Evolutionary conservation across 768 basidiomycete species (phyloP).

Genomic region (Suillus subalutaceus): DNA sequence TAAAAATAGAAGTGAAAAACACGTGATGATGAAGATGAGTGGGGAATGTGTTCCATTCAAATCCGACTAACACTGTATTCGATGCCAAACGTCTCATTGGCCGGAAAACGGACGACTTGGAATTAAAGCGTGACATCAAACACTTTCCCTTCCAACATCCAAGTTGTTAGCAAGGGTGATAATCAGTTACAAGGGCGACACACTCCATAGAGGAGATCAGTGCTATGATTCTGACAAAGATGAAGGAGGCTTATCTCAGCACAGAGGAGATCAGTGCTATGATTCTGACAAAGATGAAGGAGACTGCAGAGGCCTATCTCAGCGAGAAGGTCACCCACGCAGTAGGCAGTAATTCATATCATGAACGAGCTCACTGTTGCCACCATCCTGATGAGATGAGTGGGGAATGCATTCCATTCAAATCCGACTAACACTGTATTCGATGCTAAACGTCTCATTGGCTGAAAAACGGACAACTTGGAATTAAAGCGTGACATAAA

Average conservation of each 20-base stretch:
- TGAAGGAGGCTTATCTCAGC: too few species aligned
- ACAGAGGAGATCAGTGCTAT: slow-evolving; percentile 94
- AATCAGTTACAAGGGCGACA: slow-evolving; percentile 82
- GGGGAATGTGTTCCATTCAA: slow-evolving; percentile 84
- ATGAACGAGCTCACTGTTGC: too few species aligned
- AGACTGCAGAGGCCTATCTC: slow-evolving; percentile 97
- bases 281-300: slow-evolving; percentile 98
- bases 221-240: too few species aligned
- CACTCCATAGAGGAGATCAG: slow-evolving; percentile 27
- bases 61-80: slow-evolving; percentile 93
- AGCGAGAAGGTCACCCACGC: slow-evolving; percentile 96
- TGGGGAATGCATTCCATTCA: too few species aligned
- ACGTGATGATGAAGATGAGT: too few species aligned
- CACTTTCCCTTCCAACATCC: slow-evolving; percentile 79
- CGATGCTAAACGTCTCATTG: too few species aligned
- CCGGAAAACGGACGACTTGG: slow-evolving; percentile 78
- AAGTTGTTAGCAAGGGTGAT: slow-evolving; percentile 67
- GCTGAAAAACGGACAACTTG: too few species aligned
- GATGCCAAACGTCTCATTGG: slow-evolving; percentile 97
- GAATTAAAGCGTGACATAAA: too few species aligned
- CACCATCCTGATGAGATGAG: too few species aligned
- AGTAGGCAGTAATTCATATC: slow-evolving; percentile 46
- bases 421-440: too few species aligned
- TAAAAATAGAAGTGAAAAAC: too few species aligned
- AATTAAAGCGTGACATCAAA: slow-evolving; percentile 81